Percentiles rank a stretch among this genome's conserved stretches.
Conservation (phyloP, 202 grass and related monocot species). For the Panicum hallii region DNA sequence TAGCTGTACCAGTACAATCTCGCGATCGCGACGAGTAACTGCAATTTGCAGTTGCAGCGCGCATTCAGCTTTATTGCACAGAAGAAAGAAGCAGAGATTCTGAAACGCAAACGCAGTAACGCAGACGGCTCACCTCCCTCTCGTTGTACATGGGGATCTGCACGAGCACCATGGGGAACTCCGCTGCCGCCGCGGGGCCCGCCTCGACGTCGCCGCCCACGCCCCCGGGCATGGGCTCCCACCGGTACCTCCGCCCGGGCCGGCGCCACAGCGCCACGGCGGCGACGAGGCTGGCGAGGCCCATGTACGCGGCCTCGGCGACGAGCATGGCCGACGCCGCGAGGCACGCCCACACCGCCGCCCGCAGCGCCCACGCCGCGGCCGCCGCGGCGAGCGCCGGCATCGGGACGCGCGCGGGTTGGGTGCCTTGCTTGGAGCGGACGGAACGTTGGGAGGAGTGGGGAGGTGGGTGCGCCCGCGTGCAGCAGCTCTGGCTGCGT, state of each 20-base stretch:
- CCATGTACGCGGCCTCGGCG: conserved; percentile 77
- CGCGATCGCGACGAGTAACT: conserved; percentile 6
- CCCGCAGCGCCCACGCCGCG: conserved; percentile 46
- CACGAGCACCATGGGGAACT: conserved; percentile 78
- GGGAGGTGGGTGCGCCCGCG: neutral
- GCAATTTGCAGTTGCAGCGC: neutral
- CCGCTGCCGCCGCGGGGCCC: conserved; percentile 14
- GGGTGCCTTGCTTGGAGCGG: conserved; percentile 44
- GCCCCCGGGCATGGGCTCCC: conserved; percentile 51
- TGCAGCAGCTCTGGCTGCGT: conserved; percentile 10
- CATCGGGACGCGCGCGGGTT: conserved; percentile 21
- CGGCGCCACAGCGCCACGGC: conserved; percentile 44
- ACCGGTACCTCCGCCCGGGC: conserved; percentile 53
- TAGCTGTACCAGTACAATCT: neutral
- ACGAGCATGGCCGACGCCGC: conserved; percentile 81
- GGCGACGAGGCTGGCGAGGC: conserved; percentile 58
- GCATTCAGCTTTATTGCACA: neutral
- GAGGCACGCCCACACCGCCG: conserved; percentile 65
- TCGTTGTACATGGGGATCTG: conserved; percentile 96
- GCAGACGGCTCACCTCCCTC: conserved; percentile 58
- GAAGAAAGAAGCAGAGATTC: conserved; percentile 4
- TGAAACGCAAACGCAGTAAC: neutral
- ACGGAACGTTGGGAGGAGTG: conserved; percentile 1
- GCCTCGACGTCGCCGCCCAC: conserved; percentile 28
- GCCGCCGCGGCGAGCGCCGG: conserved; percentile 41